A percentile compares a stretch with the other conserved stretches of the same genome.
phyloP scores from a whole-genome alignment of 2,329 filamentous ascomycete genomes.

The Xylaria sp. region DNA sequence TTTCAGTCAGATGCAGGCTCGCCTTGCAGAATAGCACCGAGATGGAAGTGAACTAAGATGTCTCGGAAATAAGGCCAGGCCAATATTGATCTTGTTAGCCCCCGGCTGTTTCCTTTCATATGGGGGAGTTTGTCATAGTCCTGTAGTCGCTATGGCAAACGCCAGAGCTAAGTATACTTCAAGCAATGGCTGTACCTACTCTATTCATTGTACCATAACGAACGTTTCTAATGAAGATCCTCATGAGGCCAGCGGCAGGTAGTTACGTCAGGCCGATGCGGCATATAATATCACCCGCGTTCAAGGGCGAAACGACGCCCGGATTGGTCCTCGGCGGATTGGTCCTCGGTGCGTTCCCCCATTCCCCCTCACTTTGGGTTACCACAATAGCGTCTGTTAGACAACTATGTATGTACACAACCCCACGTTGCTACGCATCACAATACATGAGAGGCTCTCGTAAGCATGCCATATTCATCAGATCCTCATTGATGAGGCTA shows the following conservation, averaged over 20 bases:
- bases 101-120: neutral
- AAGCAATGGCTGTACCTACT: neutral
- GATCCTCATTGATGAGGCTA: conserved; percentile 15
- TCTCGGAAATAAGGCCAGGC: conserved; percentile 12
- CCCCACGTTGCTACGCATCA: conserved; percentile 29
- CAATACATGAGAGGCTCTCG: conserved; percentile 23
- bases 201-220: too few relatives aligned
- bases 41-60: conserved; percentile 6
- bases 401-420: conserved; percentile 12
- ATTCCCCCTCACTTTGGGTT: conserved; percentile 12
- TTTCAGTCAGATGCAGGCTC: conserved; percentile 24
- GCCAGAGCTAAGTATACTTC: neutral
- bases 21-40: conserved; percentile 31
- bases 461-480: conserved; percentile 13
- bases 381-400: conserved; percentile 6
- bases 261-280: conserved; percentile 7
- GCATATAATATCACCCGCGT: conserved; percentile 26
- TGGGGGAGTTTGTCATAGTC: conserved; percentile 1
- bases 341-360: conserved; percentile 10
- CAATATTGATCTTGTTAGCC: conserved; percentile 12
- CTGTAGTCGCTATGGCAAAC: conserved; percentile 4
- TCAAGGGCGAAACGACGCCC: conserved; percentile 1
- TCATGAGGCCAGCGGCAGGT: neutral
- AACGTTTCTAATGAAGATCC: neutral
- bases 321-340: conserved; percentile 10